A percentile compares a stretch with the other conserved stretches of the same genome.
Conservation (phyloP, 495 filamentous ascomycete genomes). For the Hypoxylon trugodes region DNA sequence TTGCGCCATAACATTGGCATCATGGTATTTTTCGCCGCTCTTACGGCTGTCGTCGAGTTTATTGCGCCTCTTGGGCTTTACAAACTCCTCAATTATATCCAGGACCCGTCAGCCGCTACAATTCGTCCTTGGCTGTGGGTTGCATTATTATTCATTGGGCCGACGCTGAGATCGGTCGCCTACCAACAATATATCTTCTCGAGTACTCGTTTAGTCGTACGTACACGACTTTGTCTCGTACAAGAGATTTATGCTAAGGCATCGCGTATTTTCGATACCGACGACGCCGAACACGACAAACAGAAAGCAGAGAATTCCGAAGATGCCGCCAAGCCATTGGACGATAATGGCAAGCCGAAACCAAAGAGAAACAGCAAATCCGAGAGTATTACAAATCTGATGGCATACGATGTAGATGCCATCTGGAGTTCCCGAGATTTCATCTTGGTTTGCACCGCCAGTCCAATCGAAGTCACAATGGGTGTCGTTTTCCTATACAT, state of each 20-base stretch:
- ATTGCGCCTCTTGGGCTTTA: slow-evolving; percentile 44
- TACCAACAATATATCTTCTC: slow-evolving; percentile 49
- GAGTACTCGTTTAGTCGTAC: slow-evolving; percentile 44
- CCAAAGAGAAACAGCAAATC: no score
- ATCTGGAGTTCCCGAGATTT: slow-evolving; percentile 46
- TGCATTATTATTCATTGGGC: slow-evolving; percentile 43
- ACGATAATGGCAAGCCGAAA: slow-evolving; percentile 31
- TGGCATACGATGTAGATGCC: slow-evolving; percentile 49
- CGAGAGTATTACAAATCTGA: slow-evolving; percentile 41
- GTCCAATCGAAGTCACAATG: slow-evolving; percentile 37
- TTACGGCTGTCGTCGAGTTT: slow-evolving; percentile 42
- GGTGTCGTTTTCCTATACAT: slow-evolving; percentile 46
- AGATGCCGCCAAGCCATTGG: slow-evolving; percentile 17
- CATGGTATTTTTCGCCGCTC: slow-evolving; percentile 44
- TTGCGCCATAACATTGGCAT: slow-evolving; percentile 42
- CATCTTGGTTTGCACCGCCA: slow-evolving; percentile 36
- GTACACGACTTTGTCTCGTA: slow-evolving; percentile 43
- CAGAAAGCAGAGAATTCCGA: not conserved
- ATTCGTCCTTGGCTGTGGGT: slow-evolving; percentile 47
- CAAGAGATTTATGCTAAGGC: slow-evolving; percentile 49
- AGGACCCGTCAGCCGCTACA: slow-evolving; percentile 31
- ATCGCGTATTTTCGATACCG: slow-evolving; percentile 13
- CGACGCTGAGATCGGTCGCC: slow-evolving; percentile 40
- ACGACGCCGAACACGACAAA: not conserved
- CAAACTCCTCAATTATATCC: slow-evolving; percentile 42